A percentile compares a stretch with the other conserved stretches of the same genome.
These are phyloP conservation scores for Penicillium sp. DNA, from an alignment of 2,329 filamentous ascomycete species.

Conservation along the genomic window DNA sequence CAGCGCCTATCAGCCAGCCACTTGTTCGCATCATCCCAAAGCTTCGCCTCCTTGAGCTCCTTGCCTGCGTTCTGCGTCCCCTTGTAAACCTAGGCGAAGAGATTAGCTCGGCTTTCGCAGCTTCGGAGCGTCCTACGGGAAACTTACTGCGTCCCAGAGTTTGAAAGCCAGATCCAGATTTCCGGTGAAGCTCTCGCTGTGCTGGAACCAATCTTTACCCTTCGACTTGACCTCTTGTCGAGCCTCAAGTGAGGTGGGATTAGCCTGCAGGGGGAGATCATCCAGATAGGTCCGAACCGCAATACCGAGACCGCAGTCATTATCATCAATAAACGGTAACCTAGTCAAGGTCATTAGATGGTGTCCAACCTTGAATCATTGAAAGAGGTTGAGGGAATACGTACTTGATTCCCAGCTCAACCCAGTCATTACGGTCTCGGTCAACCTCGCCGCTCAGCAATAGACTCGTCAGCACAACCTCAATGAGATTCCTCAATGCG, in stretches of 20 bases:
- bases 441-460: slow-evolving; percentile 79
- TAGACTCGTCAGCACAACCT: slow-evolving; percentile 77
- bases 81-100: slow-evolving; percentile 53
- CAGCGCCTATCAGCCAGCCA: slow-evolving; percentile 54
- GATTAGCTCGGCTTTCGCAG: slow-evolving; percentile 10
- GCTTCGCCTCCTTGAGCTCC: slow-evolving; percentile 53
- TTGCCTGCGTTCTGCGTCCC: slow-evolving; percentile 58
- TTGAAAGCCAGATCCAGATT: slow-evolving; percentile 63
- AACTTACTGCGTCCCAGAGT: slow-evolving; percentile 65
- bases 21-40: slow-evolving; percentile 61
- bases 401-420: slow-evolving; percentile 72
- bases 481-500: slow-evolving; percentile 77
- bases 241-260: slow-evolving; percentile 54
- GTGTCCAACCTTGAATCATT: not conserved
- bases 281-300: slow-evolving; percentile 52
- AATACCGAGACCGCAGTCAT: slow-evolving; percentile 50
- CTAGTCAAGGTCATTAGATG: slow-evolving; percentile 23
- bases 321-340: slow-evolving; percentile 48
- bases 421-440: slow-evolving; percentile 66
- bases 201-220: slow-evolving; percentile 62
- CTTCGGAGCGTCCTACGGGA: not conserved
- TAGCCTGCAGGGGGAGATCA: slow-evolving; percentile 57
- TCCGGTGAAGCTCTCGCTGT: slow-evolving; percentile 58
- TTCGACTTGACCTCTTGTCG: slow-evolving; percentile 54
- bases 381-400: slow-evolving; percentile 28